Base-by-base conservation (phyloP, 2,329 filamentous ascomycete species). In the Botryotinia calthae region DNA sequence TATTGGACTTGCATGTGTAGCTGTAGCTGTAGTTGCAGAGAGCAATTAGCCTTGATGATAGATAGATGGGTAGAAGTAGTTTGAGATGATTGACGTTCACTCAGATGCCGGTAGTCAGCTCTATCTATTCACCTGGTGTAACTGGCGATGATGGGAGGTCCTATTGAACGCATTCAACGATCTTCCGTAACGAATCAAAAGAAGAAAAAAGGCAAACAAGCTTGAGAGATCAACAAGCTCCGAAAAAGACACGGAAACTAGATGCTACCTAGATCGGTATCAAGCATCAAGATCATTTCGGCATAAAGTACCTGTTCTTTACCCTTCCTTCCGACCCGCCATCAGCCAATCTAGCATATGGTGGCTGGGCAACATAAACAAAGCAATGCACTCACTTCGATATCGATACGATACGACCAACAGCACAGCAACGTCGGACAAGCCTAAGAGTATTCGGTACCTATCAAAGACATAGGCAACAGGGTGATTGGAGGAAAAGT, bases 341-440 rank as follows among this genome's bases (percentile, higher is more conserved):
- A 20, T 42, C 37, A 42, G 20, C 14, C 37, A 62, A 18, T 56
- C n/a, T 56, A 18, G 59, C 16, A 63, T 31, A 44, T 63, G 61
- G 40, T 63, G 61, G 61, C 61, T 44, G 61, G 44, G 61, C n/a
- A 63, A 31, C 44, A 44, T 44, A 44, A 63, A 44, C 61, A 63
- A 63, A 63, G 61, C 44, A 28, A 28, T n/a, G 14, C 37, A 44
- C n/a, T 40, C 40, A 63, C 40, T 18, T 6, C 6, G 40, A n/a
- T 31, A 31, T 10, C 16, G n/a, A 44, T 14, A 44, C 16, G n/a
- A 44, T 14, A 44, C 61, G 22, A 28, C 40, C n/a, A 2, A 12
- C 22, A 20, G 25, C 20, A 28, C n/a, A 62, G 37, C 22, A 62
- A 42, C 25, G 59, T 62, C 59, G 34, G 22, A 62, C 59, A 42